A percentile compares a stretch with the other conserved stretches of the same genome.
Conservation (phyloP, 352 stramenopile genomes). For the Plasmopara viticola region DNA sequence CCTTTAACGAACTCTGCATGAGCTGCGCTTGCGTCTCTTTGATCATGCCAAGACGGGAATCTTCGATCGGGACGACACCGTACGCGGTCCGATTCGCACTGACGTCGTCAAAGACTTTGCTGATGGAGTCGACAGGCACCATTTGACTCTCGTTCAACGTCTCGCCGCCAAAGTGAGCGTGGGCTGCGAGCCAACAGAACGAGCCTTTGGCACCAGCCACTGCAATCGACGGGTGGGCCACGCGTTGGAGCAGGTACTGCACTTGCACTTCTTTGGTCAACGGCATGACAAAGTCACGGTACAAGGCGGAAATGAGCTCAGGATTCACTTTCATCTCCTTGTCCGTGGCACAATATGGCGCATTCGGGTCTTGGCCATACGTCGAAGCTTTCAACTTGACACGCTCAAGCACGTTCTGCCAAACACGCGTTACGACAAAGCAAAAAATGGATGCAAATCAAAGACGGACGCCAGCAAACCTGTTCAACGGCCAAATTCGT, state of each 20-base stretch:
- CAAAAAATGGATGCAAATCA: slow-evolving; percentile 2
- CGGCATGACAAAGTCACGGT: slow-evolving; percentile 97
- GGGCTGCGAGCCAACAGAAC: slow-evolving; percentile 68
- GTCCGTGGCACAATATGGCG: slow-evolving; percentile 19
- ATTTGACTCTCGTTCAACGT: slow-evolving; percentile 43
- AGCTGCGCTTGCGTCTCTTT: slow-evolving; percentile 82
- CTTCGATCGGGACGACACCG: slow-evolving; percentile 82
- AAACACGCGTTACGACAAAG: neutral
- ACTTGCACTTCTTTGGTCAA: slow-evolving; percentile 99
- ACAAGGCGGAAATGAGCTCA: slow-evolving; percentile 94
- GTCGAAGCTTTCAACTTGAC: slow-evolving; percentile 95
- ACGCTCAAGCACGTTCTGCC: slow-evolving; percentile 83
- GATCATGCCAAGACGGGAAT: slow-evolving; percentile 77
- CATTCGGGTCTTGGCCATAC: slow-evolving; percentile 88
- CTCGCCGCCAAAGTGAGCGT: slow-evolving; percentile 60
- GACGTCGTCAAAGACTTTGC: slow-evolving; percentile 74
- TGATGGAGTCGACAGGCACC: slow-evolving; percentile 49
- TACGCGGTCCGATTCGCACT: slow-evolving; percentile 76
- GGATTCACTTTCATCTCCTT: slow-evolving; percentile 92
- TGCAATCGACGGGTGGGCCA: slow-evolving; percentile 72
- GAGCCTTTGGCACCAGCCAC: slow-evolving; percentile 62
- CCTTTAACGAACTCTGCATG: slow-evolving; percentile 65
- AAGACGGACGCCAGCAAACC: slow-evolving; percentile 15
- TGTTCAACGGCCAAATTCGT: slow-evolving; percentile 93
- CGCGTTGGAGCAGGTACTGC: slow-evolving; percentile 78